A percentile compares a stretch with the other conserved stretches of the same genome.
Evolutionary conservation across 305 asterid genomes (phyloP).

Genomic region (Fraxinus floribunda): DNA sequence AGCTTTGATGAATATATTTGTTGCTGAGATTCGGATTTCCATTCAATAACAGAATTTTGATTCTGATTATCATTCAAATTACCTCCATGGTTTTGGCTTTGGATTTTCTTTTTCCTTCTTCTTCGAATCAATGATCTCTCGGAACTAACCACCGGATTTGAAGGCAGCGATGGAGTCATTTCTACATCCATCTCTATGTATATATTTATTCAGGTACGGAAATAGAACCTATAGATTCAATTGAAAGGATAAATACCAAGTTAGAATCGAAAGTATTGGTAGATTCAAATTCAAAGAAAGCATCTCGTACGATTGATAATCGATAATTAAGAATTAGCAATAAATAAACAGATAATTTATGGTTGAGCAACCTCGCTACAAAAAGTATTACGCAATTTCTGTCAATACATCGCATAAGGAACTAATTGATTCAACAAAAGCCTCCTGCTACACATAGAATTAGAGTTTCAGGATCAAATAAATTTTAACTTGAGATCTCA

Average conservation of each 20-base stretch:
- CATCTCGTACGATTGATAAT: not conserved
- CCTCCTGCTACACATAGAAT: not conserved
- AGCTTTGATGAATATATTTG: constrained; percentile 82
- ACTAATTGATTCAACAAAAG: not conserved
- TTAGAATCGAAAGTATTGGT: constrained; percentile 31
- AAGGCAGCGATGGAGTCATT: constrained; percentile 40
- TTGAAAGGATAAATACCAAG: constrained; percentile 13
- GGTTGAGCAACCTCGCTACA: not conserved
- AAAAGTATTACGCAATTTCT: not conserved
- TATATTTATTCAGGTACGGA: constrained; percentile 3
- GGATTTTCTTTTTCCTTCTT: constrained; percentile 55
- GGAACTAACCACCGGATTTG: constrained; percentile 49
- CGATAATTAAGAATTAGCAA: not conserved
- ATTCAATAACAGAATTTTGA: constrained; percentile 36
- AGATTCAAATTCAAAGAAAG: constrained; percentile 29
- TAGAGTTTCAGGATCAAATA: not conserved
- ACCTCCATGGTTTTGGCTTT: constrained; percentile 24
- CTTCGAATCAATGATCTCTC: constrained; percentile 53
- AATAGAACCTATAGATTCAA: constrained; percentile 41
- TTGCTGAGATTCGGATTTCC: constrained; percentile 86
- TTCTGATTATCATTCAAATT: not conserved
- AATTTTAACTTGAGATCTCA: not conserved
- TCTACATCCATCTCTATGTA: not conserved
- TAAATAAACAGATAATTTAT: not conserved
- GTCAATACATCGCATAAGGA: not conserved